A percentile compares a stretch with the other conserved stretches of the same genome.
Evolutionary conservation across 805 yeast species (phyloP).

Genomic region (Metschnikowia shivogae): DNA sequence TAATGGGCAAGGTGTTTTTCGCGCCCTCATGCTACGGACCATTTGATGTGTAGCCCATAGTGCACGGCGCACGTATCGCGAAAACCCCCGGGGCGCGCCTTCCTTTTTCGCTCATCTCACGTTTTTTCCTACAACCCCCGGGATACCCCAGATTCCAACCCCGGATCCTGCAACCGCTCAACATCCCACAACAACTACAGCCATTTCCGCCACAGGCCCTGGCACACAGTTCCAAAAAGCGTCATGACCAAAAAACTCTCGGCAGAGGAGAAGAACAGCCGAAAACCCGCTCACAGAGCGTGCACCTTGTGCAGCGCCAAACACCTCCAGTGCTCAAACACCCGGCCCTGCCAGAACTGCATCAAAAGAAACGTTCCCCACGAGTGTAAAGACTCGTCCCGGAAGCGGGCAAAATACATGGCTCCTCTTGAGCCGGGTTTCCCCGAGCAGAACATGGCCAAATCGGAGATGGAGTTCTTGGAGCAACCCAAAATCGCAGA

Average conservation of each 20-base stretch:
- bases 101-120: constrained; percentile 3
- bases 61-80: neutral
- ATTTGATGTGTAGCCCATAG: neutral
- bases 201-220: neutral
- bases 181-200: neutral
- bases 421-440: constrained; percentile 5
- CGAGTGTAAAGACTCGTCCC: constrained; percentile 53
- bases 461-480: neutral
- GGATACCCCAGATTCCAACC: constrained; percentile 21
- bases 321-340: constrained; percentile 68
- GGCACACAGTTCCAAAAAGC: neutral
- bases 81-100: constrained; percentile 4
- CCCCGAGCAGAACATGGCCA: neutral
- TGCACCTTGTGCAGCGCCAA: constrained; percentile 70
- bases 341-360: constrained; percentile 72
- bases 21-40: too few relatives aligned
- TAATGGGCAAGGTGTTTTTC: too few relatives aligned
- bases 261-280: constrained; percentile 44
- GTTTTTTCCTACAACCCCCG: constrained; percentile 14
- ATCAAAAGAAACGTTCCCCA: constrained; percentile 53
- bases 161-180: neutral
- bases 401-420: constrained; percentile 48
- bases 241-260: constrained; percentile 62
- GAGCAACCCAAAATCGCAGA: neutral
- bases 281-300: constrained; percentile 66